Percentiles rank a stretch among this genome's conserved stretches.
These are phyloP conservation scores for Pneumocystis oryctolagi DNA, from an alignment of 1,139 yeast species.

Conservation along the genomic window DNA sequence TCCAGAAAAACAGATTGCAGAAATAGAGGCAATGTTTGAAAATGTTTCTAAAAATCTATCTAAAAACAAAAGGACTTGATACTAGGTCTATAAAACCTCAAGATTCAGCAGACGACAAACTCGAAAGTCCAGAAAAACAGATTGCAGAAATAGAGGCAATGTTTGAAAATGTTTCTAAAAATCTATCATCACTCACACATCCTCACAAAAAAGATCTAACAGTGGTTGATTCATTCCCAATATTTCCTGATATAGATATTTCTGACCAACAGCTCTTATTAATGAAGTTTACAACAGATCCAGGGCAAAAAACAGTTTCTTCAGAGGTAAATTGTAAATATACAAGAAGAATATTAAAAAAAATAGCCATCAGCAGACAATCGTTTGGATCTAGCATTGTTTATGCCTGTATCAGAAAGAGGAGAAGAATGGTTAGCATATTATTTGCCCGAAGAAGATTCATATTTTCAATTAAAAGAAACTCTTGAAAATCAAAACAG, in stretches of 20 bases:
- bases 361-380: constrained; percentile 12
- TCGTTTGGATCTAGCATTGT: constrained; percentile 15
- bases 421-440: constrained; percentile 13
- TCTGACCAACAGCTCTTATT: constrained; percentile 63
- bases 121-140: constrained; percentile 45
- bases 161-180: constrained; percentile 44
- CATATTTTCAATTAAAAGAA: constrained; percentile 19
- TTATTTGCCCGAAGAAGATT: constrained; percentile 12
- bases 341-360: neutral
- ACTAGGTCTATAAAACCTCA: constrained; percentile 13
- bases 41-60: constrained; percentile 34
- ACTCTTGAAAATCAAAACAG: constrained; percentile 29
- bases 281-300: constrained; percentile 65
- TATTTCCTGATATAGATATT: constrained; percentile 79
- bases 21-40: constrained; percentile 67
- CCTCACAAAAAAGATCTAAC: constrained; percentile 61
- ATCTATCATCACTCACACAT: constrained; percentile 39
- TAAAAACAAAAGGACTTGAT: too few species aligned
- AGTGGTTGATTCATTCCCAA: constrained; percentile 66
- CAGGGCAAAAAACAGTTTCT: constrained; percentile 15
- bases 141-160: constrained; percentile 58
- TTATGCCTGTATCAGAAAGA: constrained; percentile 20
- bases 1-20: constrained; percentile 47
- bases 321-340: neutral
- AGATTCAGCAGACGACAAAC: constrained; percentile 15